These are phyloP conservation scores for Penicillium cataractarum DNA, from an alignment of 495 filamentous ascomycete species.

Conservation along the genomic window DNA sequence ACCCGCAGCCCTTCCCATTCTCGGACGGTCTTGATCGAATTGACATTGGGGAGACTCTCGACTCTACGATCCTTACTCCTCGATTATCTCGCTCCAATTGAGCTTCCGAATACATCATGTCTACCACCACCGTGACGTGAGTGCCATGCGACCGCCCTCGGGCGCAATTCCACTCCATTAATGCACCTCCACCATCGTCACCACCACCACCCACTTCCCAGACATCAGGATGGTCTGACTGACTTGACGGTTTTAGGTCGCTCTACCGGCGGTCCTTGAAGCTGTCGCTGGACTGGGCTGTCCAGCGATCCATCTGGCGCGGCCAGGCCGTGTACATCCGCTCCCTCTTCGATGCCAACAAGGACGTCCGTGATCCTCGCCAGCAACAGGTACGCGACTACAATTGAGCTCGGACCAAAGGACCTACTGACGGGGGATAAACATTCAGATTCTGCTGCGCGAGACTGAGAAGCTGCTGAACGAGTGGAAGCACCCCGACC, in stretches of 20 bases:
- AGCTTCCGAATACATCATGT: slow-evolving; percentile 34
- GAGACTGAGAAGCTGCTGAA: slow-evolving; percentile 88
- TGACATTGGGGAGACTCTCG: slow-evolving; percentile 9
- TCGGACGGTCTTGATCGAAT: slow-evolving; percentile 10
- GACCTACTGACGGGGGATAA: not conserved
- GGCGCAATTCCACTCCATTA: not conserved
- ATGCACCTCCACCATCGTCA: not conserved
- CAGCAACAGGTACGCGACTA: slow-evolving; percentile 72
- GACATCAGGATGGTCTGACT: slow-evolving; percentile 17
- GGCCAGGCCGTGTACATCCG: slow-evolving; percentile 95
- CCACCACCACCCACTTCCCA: not conserved
- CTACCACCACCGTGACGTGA: slow-evolving; percentile 43
- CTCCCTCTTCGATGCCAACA: slow-evolving; percentile 93
- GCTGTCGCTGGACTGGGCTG: slow-evolving; percentile 90
- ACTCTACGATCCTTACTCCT: not conserved
- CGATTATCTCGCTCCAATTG: slow-evolving; percentile 9
- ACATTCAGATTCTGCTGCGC: slow-evolving; percentile 68
- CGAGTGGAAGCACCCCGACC: slow-evolving; percentile 97
- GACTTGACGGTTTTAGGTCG: slow-evolving; percentile 56
- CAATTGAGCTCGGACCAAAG: not conserved
- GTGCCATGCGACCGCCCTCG: slow-evolving; percentile 12
- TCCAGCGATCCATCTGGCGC: slow-evolving; percentile 89
- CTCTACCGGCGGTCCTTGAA: slow-evolving; percentile 93
- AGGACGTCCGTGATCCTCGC: slow-evolving; percentile 79
- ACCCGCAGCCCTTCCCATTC: slow-evolving; percentile 22